Evolutionary conservation across 2,329 filamentous ascomycete species (phyloP), one percentile per base, ranked within the genome.

Genomic region (Cladorrhinum sp.): DNA sequence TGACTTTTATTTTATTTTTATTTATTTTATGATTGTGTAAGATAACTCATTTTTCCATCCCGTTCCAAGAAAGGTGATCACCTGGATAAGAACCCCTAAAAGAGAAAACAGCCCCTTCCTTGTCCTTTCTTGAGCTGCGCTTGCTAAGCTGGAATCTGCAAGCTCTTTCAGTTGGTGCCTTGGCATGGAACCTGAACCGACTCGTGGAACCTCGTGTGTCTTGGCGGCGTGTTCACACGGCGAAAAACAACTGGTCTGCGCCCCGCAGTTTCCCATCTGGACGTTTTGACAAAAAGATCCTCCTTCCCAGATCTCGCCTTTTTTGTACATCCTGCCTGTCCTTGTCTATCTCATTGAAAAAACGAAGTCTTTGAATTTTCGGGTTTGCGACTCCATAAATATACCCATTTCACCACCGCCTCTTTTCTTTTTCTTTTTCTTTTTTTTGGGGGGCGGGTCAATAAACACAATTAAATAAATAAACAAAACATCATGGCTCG

Each of bases 401-500:
- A 28, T 28, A 28, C 26, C 26, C 26, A 28, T 28, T 28, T 28
- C 9, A 28, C 9, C 4, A 28, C 26, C 26, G 4, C 26, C 9
- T 28, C 9, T 28, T 28, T 28, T 28, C 26, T 28, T 28, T 9
- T 9, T 28, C 9, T 28, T 28, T 9, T 28, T 28, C 26, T 46
- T 46, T 46, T 18, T 46, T 46, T n/a, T n/a, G n/a, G n/a, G n/a
- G 42, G 16, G 12, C 42, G 18, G 18, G n/a, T 18, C 18, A 33
- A 36, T n/a, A 55, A 23, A 39, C 53, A 55, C 24, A 9, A 16
- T 16, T 55, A n/a, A n/a, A n/a, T 55, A 12, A 42, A 10, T 53
- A 48, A 39, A 50, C 50, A 42, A 65, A 62, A 61, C 70, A 68
- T 26, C 61, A 76, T 75, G 74, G 66, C 72, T 53, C 69, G 65